These are phyloP conservation scores for Teratosphaeria destructans DNA, from an alignment of 2,329 filamentous ascomycete genomes.

Conservation along the genomic window DNA sequence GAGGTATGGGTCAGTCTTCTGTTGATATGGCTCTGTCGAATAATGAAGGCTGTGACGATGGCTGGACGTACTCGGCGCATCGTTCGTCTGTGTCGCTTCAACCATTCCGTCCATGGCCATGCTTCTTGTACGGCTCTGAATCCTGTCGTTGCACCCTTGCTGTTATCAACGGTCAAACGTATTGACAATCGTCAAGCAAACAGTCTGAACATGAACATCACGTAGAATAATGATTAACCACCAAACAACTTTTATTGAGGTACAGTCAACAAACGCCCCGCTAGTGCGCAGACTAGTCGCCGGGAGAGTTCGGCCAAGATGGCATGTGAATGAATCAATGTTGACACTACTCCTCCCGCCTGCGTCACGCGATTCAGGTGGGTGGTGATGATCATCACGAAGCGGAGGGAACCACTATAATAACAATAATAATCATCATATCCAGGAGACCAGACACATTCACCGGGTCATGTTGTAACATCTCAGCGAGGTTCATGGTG, in stretches of 20 bases:
- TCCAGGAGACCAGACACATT: not conserved
- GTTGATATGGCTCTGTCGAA: not conserved
- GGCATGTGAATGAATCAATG: not conserved
- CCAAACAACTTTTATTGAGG: not conserved
- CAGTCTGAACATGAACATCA: too few species aligned
- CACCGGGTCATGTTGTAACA: too few species aligned
- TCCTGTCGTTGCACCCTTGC: too few species aligned
- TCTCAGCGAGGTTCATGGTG: not conserved
- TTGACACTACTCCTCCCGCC: not conserved
- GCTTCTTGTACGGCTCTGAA: not conserved
- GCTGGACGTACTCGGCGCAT: constrained; percentile 22
- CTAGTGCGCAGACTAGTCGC: not conserved
- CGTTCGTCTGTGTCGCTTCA: constrained; percentile 27
- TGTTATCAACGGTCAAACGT: too few species aligned
- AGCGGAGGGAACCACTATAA: too few species aligned
- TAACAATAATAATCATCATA: not conserved
- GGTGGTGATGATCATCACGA: not conserved
- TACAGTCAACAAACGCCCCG: not conserved
- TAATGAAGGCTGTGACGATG: not conserved
- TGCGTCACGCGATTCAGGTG: not conserved
- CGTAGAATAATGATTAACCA: too few species aligned
- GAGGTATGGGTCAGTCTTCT: not conserved
- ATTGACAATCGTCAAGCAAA: too few species aligned
- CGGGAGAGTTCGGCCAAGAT: not conserved
- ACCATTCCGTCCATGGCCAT: constrained; percentile 2